Evolutionary conservation across 176 grass and related monocot genomes (phyloP), one percentile per base, ranked within the genome.

Genomic region (Carex scoparia): DNA sequence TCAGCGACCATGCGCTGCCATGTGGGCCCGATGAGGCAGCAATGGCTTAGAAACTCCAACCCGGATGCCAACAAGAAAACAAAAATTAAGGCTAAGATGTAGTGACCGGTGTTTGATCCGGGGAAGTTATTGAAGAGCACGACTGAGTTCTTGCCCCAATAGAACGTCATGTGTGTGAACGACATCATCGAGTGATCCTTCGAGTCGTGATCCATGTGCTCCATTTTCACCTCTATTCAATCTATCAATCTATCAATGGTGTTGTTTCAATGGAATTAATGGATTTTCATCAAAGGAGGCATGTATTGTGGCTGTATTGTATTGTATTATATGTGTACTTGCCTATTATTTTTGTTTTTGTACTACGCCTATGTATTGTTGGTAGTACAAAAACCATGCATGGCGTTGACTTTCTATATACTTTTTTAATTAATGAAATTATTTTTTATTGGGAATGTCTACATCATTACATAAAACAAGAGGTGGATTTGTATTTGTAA

Each of bases 141-240:
- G 85, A 95, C 84, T 31, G 93, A 92, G 38, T 95, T 68, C 76
- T 78, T 92, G 69, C 96, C 96, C 96, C 93, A 99, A 84, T 63
- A 99, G 88, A 99, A 91, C 82, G 93, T 99, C 96, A 99, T 99
- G 88, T 93, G 90, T 49, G 44, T 61, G 90, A 88, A 99, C 23
- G 73, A 46, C 91, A 10, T 84, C 73, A 10, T 84, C 73, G 31
- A 79, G 68, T 12, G 23, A 31, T 32, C 28, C 58, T 5, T 6
- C 38, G 38, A 40, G 38, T 4, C 38, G 5, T 40, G 38, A 40
- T 40, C 38, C 38, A 40, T 40, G 68, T 12, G 18, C n/a, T 32
- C 44, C 44, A 46, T 46, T 6, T 46, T 7, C 6, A 46, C 7
- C 7, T 46, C 44, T 31, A 81, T 81, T 15, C 48, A 67, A 4